Conservation (phyloP, 495 filamentous ascomycete genomes). For the Bryoglossum gracile region DNA sequence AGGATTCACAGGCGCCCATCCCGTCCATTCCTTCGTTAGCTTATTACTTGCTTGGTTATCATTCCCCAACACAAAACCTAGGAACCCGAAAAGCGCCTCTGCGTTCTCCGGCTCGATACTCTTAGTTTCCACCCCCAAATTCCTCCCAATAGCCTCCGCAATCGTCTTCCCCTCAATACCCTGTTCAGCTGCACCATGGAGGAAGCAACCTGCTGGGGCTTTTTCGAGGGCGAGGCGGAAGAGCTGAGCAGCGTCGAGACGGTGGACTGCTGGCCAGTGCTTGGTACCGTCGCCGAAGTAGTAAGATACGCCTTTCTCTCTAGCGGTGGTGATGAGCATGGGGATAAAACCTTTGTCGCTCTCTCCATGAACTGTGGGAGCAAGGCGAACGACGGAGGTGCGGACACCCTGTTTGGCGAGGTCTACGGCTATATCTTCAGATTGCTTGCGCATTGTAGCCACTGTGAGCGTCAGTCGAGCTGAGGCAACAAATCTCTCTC, state of each 20-base stretch:
- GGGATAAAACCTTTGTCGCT: slow-evolving; percentile 32
- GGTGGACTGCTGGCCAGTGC: slow-evolving; percentile 36
- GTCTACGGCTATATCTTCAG: background rate
- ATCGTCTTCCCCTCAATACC: slow-evolving; percentile 35
- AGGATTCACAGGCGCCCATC: slow-evolving; percentile 30
- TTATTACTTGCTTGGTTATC: slow-evolving; percentile 36
- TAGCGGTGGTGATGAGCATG: slow-evolving; percentile 28
- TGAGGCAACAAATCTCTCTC: no score
- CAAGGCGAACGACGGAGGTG: background rate
- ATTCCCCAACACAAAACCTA: slow-evolving; percentile 20
- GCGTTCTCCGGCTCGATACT: slow-evolving; percentile 29
- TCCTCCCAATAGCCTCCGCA: slow-evolving; percentile 31
- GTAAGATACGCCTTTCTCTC: slow-evolving; percentile 26
- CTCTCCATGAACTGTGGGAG: slow-evolving; percentile 32
- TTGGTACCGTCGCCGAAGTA: slow-evolving; percentile 40
- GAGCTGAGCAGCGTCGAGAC: slow-evolving; percentile 34
- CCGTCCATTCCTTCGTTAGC: slow-evolving; percentile 35
- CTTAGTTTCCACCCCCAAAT: slow-evolving; percentile 28
- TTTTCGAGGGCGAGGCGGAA: slow-evolving; percentile 39
- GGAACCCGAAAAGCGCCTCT: slow-evolving; percentile 27
- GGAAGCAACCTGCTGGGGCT: slow-evolving; percentile 31
- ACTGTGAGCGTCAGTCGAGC: no score
- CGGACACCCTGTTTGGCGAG: background rate
- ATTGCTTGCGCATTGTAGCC: background rate
- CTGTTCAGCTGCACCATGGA: slow-evolving; percentile 37